These are phyloP conservation scores for Onygenales sp. DNA, from an alignment of 2,329 filamentous ascomycete species.

Conservation along the genomic window DNA sequence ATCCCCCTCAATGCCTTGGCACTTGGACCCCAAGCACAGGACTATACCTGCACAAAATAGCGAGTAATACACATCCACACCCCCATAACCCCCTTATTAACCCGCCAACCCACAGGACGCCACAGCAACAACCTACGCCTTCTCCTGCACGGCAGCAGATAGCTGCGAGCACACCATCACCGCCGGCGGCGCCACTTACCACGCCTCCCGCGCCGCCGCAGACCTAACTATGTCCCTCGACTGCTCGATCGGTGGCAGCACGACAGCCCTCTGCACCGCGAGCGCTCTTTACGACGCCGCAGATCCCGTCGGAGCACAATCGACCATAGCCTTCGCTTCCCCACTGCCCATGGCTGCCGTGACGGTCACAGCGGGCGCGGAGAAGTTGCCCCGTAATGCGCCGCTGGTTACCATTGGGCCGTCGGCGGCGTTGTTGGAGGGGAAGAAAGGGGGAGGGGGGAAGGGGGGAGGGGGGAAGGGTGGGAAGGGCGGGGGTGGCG, in stretches of 20 bases:
- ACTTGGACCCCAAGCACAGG: background rate
- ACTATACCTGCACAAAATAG: background rate
- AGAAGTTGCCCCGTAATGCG: conserved; percentile 2
- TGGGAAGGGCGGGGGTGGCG: background rate
- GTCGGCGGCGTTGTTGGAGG: background rate
- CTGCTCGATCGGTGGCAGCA: conserved; percentile 1
- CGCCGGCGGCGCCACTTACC: background rate
- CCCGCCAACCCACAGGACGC: background rate
- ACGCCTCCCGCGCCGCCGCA: background rate
- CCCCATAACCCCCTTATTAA: background rate
- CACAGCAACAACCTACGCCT: background rate
- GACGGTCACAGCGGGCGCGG: conserved; percentile 7
- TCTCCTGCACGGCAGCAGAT: background rate
- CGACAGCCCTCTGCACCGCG: background rate
- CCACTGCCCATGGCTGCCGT: background rate
- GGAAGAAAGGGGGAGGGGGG: background rate
- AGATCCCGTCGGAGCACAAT: too few species aligned
- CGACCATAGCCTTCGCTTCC: background rate
- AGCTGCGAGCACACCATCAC: background rate
- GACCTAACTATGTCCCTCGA: conserved; percentile 1
- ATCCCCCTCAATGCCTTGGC: background rate
- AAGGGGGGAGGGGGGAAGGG: background rate
- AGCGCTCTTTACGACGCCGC: too few species aligned
- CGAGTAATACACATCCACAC: background rate
- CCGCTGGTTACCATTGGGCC: background rate